A percentile compares a stretch with the other conserved stretches of the same genome.
Evolutionary conservation across 2,329 filamentous ascomycete genomes (phyloP).

Genomic region (Cordyceps militaris): DNA sequence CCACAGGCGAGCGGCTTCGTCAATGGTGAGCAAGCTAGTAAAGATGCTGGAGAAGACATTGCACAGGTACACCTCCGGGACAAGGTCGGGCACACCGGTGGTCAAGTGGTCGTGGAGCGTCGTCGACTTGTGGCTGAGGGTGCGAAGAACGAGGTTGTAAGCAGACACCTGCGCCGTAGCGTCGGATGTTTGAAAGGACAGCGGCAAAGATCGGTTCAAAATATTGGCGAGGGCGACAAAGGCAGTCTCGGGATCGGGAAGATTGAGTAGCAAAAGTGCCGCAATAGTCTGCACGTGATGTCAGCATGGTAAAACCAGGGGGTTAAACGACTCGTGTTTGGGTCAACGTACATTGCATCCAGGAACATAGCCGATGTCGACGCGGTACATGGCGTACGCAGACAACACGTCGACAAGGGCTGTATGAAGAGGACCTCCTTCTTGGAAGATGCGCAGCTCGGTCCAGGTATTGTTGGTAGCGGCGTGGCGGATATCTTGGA

Average conservation of each 20-base stretch:
- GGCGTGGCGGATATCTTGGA: conserved; percentile 57
- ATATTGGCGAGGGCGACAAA: conserved; percentile 71
- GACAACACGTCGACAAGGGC: conserved; percentile 65
- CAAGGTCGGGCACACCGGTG: conserved; percentile 36
- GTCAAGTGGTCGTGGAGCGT: conserved; percentile 59
- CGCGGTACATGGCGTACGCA: conserved; percentile 75
- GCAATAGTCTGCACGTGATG: conserved; percentile 53
- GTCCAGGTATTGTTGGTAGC: conserved; percentile 58
- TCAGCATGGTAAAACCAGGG: conserved; percentile 12
- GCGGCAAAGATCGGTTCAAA: conserved; percentile 65
- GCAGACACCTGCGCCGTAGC: conserved; percentile 59
- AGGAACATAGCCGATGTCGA: conserved; percentile 70
- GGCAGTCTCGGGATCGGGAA: conserved; percentile 53
- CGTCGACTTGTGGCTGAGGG: conserved; percentile 56
- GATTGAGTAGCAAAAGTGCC: conserved; percentile 65
- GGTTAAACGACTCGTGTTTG: not conserved
- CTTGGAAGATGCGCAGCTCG: conserved; percentile 66
- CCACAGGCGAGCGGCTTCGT: conserved; percentile 67
- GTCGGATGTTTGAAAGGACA: conserved; percentile 70
- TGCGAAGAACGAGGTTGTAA: conserved; percentile 62
- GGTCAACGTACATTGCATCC: conserved; percentile 62
- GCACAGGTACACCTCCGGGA: conserved; percentile 49
- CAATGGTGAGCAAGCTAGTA: conserved; percentile 55
- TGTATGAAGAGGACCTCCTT: conserved; percentile 58
- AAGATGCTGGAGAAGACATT: conserved; percentile 59